Evolutionary conservation across 148 eudicot species (phyloP).

Genomic region (Rheum nobile): DNA sequence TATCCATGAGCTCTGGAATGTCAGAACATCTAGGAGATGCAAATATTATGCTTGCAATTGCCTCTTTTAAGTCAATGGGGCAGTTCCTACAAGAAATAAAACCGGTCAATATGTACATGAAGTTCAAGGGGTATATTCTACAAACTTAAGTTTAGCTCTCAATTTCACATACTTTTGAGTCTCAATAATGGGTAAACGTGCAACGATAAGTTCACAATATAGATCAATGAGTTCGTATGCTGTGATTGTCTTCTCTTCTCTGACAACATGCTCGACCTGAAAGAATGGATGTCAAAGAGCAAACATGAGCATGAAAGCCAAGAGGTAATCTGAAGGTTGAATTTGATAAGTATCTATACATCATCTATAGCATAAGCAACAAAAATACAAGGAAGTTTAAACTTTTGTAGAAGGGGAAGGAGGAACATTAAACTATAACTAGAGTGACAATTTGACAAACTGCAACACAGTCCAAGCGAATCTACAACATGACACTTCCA

Average conservation of each 20-base stretch:
- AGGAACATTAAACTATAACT: not conserved
- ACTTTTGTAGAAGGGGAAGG: not conserved
- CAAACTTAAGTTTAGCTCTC: not conserved
- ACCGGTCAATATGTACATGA: not conserved
- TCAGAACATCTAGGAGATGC: slow-evolving; percentile 97
- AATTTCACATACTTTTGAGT: slow-evolving; percentile 68
- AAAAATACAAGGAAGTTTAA: not conserved
- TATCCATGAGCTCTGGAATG: slow-evolving; percentile 73
- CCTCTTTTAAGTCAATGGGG: slow-evolving; percentile 93
- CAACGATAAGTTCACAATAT: slow-evolving; percentile 80
- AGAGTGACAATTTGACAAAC: not conserved
- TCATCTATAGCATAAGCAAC: not conserved
- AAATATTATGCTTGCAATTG: slow-evolving; percentile 73
- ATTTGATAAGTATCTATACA: not conserved
- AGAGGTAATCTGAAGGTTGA: not conserved
- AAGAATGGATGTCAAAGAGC: not conserved
- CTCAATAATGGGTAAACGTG: slow-evolving; percentile 87
- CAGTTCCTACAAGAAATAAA: slow-evolving; percentile 39
- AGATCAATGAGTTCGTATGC: slow-evolving; percentile 82
- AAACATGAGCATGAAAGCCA: not conserved
- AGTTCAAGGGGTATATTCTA: not conserved
- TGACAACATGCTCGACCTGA: slow-evolving; percentile 93
- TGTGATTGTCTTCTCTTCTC: slow-evolving; percentile 86
- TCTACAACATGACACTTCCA: not conserved
- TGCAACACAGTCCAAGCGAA: not conserved